A percentile compares a stretch with the other conserved stretches of the same genome.
phyloP scores from a whole-genome alignment of 441 rosid species.

The Jatropha podagrica region DNA sequence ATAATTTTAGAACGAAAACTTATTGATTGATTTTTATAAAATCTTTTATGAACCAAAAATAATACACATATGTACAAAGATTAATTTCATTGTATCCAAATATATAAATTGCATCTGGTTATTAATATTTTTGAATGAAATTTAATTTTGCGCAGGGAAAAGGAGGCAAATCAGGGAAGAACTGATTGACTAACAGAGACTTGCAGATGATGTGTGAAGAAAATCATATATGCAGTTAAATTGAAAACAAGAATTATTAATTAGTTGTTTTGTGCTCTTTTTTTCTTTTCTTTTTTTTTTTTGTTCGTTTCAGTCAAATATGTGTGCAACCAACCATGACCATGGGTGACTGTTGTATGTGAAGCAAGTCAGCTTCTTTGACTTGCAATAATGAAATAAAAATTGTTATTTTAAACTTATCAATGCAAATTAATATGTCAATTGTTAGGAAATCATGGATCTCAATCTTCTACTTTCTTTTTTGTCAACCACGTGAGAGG shows the following conservation, averaged over 20 bases:
- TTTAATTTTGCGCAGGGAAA: slow-evolving; percentile 25
- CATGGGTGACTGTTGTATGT: background rate
- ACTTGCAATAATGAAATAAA: slow-evolving; percentile 9
- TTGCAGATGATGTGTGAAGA: background rate
- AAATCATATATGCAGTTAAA: too few relatives aligned
- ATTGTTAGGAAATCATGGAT: too few relatives aligned
- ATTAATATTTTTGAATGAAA: background rate
- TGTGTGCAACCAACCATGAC: background rate
- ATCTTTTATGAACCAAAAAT: too few relatives aligned
- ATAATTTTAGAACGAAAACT: too few relatives aligned
- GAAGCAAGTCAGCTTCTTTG: slow-evolving; percentile 6
- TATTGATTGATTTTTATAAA: too few relatives aligned
- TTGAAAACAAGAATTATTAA: slow-evolving; percentile 8
- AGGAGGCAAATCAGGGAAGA: slow-evolving; percentile 40
- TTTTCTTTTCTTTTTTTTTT: too few relatives aligned
- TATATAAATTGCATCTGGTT: background rate
- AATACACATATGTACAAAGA: too few relatives aligned
- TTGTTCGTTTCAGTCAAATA: background rate
- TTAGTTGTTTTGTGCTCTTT: slow-evolving; percentile 14
- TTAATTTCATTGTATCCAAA: background rate
- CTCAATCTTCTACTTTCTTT: too few relatives aligned
- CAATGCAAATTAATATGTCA: too few relatives aligned
- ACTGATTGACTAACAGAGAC: slow-evolving; percentile 2
- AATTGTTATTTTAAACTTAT: background rate
- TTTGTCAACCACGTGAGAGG: too few relatives aligned